Conservation (phyloP, 2,329 filamentous ascomycete genomes). For the Pseudogymnoascus sp. region DNA sequence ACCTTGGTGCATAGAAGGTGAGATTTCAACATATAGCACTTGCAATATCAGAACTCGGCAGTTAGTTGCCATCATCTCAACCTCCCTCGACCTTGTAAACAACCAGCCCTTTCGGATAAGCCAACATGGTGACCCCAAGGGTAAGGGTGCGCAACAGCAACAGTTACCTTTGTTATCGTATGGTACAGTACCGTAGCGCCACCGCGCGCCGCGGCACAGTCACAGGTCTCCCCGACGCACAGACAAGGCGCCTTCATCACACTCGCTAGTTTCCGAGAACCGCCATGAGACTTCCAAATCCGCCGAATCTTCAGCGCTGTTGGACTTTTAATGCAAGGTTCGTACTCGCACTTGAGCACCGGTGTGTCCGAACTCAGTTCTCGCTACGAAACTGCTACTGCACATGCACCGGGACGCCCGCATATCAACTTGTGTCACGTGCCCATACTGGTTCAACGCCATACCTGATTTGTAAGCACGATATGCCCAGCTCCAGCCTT, state of each 20-base stretch:
- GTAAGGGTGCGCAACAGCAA: background rate
- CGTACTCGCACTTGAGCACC: background rate
- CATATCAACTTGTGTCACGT: background rate
- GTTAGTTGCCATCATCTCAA: background rate
- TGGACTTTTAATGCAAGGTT: background rate
- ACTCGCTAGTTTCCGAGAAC: background rate
- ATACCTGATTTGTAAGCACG: constrained; percentile 2
- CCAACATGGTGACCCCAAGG: background rate
- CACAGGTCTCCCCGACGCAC: background rate
- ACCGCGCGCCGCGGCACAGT: background rate
- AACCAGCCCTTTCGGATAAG: background rate
- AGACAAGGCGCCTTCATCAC: background rate
- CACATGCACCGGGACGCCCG: background rate
- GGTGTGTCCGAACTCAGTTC: background rate
- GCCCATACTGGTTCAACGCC: background rate
- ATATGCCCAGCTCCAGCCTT: background rate
- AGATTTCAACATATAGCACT: background rate
- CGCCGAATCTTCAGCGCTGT: background rate
- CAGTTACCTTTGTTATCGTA: background rate
- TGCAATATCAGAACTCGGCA: background rate
- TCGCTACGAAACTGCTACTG: constrained; percentile 1
- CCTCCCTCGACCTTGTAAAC: background rate
- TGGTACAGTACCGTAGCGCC: background rate
- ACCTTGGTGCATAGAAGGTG: background rate
- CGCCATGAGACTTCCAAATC: background rate